Evolutionary conservation across 345 rosid species (phyloP).

Genomic region (Eutrema heterophyllum): DNA sequence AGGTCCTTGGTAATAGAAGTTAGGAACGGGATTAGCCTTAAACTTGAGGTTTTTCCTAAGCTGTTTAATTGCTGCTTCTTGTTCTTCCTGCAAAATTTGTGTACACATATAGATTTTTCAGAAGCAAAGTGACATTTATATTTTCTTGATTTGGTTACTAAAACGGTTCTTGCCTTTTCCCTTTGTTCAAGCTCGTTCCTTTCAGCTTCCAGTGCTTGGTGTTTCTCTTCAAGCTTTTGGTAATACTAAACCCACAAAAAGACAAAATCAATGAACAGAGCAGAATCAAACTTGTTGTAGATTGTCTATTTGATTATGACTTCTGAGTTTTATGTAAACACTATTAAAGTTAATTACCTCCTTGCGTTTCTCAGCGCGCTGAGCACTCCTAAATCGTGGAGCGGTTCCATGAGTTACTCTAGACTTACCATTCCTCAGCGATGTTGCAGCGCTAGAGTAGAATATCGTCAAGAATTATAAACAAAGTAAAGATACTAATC

Average conservation of each 20-base stretch:
- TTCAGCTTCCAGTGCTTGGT: slow-evolving; percentile 80
- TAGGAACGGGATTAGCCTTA: slow-evolving; percentile 89
- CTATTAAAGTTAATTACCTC: slow-evolving; percentile 47
- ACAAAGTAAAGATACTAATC: background rate
- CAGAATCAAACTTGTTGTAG: background rate
- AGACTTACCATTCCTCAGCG: slow-evolving; percentile 48
- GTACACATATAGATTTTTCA: background rate
- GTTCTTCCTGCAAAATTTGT: slow-evolving; percentile 62
- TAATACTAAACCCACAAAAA: slow-evolving; percentile 50
- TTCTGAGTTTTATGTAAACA: background rate
- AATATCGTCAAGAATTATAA: slow-evolving; percentile 1
- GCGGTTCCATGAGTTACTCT: slow-evolving; percentile 78
- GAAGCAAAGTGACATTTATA: background rate
- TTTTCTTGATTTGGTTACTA: background rate
- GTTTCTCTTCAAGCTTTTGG: slow-evolving; percentile 79
- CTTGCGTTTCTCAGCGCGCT: slow-evolving; percentile 88
- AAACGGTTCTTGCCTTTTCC: slow-evolving; percentile 19
- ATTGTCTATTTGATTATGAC: background rate
- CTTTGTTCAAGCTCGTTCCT: slow-evolving; percentile 63
- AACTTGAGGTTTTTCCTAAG: slow-evolving; percentile 67
- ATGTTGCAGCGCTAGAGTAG: slow-evolving; percentile 27
- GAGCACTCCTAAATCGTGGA: slow-evolving; percentile 67
- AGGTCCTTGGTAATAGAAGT: slow-evolving; percentile 79
- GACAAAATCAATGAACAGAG: background rate
- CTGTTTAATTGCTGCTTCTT: slow-evolving; percentile 83